phyloP scores from a whole-genome alignment of 2,329 filamentous ascomycete species.

The Rachicladosporium sp. region DNA sequence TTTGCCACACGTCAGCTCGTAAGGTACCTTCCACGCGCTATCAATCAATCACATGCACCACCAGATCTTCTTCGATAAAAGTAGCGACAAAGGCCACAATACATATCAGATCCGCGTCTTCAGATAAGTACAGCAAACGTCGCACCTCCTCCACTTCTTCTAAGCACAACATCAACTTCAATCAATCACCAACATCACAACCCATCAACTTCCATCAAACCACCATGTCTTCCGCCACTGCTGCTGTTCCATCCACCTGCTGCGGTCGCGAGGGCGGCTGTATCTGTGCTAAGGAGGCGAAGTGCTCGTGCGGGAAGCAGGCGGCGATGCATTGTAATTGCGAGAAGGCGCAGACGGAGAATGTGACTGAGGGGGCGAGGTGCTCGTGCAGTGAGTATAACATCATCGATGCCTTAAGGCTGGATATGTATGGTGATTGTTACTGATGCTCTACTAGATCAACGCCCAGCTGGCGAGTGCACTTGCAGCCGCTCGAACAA shows the following conservation, averaged over 20 bases:
- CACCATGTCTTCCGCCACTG: constrained; percentile 28
- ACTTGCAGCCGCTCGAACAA: constrained; percentile 60
- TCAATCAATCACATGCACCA: no score
- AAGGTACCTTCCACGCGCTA: no score
- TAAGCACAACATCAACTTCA: not conserved
- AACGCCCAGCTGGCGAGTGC: constrained; percentile 66
- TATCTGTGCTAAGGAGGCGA: constrained; percentile 36
- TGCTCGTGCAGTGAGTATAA: constrained; percentile 64
- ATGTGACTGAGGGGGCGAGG: constrained; percentile 56
- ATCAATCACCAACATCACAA: constrained; percentile 1
- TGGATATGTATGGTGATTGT: no score
- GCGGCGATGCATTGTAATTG: constrained; percentile 79
- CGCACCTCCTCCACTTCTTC: no score
- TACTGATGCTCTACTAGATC: constrained; percentile 29
- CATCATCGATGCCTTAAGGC: no score
- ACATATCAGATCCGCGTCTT: no score
- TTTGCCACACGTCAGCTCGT: no score
- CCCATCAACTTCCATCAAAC: not conserved
- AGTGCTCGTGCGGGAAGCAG: constrained; percentile 82
- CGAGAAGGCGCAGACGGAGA: constrained; percentile 63
- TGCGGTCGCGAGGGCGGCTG: constrained; percentile 43
- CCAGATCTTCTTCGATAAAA: no score
- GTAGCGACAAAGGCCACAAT: no score
- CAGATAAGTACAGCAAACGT: no score
- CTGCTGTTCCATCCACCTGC: constrained; percentile 41